These are phyloP conservation scores for Polytrichum formosum DNA, from an alignment of 225 moss, liverwort and hornwort species.

Conservation along the genomic window DNA sequence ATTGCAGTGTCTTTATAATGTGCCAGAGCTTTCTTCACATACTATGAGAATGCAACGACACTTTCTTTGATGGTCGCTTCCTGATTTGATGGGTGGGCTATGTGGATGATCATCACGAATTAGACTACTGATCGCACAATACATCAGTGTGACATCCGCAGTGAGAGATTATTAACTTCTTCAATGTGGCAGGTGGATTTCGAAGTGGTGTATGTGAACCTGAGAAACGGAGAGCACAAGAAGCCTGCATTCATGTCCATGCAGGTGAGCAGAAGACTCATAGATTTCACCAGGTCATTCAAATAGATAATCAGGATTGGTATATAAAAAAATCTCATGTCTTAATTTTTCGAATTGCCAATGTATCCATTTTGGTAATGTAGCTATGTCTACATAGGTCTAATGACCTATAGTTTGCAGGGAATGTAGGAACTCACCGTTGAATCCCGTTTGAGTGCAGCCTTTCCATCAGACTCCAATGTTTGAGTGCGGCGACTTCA, in stretches of 20 bases:
- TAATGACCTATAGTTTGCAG: neutral
- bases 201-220: slow-evolving; percentile 25
- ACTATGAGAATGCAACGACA: no score
- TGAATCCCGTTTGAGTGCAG: slow-evolving; percentile 8
- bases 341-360: neutral
- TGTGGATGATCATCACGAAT: neutral
- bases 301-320: no score
- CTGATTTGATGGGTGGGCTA: neutral
- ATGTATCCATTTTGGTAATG: neutral
- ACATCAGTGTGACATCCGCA: neutral
- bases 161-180: neutral
- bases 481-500: slow-evolving; percentile 7
- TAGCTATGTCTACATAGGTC: neutral
- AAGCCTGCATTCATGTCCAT: slow-evolving; percentile 14
- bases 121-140: neutral
- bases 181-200: slow-evolving; percentile 23
- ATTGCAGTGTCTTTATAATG: no score
- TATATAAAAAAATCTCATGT: neutral
- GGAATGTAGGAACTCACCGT: no score
- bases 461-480: slow-evolving; percentile 25
- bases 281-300: no score
- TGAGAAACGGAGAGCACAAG: slow-evolving; percentile 14
- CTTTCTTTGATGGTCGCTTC: neutral
- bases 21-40: no score
- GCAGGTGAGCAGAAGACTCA: slow-evolving; percentile 12